Conservation (phyloP, 2,329 filamentous ascomycete genomes). For the Fusarium sp. region DNA sequence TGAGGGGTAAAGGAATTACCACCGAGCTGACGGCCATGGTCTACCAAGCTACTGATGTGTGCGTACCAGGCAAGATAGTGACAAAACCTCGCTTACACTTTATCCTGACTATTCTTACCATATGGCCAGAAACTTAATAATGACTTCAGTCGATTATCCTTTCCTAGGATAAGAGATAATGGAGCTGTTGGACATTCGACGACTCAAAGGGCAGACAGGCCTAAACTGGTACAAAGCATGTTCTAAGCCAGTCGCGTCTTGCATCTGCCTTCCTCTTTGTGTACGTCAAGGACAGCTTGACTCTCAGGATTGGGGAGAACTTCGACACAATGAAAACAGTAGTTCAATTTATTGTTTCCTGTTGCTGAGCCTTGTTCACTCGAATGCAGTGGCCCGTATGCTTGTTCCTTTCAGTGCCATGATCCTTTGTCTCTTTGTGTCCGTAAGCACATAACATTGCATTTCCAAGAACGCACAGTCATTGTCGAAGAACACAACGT, state of each 20-base stretch:
- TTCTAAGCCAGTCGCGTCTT: background rate
- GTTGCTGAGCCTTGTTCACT: background rate
- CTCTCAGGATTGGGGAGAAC: background rate
- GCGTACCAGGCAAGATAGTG: too few relatives aligned
- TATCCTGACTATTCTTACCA: too few relatives aligned
- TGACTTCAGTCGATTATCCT: too few relatives aligned
- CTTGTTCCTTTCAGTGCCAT: too few relatives aligned
- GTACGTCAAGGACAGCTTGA: background rate
- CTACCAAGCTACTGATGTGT: too few relatives aligned
- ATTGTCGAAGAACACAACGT: fast-evolving
- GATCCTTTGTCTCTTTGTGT: background rate
- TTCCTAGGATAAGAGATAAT: too few relatives aligned
- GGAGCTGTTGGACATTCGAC: too few relatives aligned
- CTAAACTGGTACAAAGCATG: background rate
- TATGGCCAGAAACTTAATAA: too few relatives aligned
- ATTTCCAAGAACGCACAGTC: background rate
- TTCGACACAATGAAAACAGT: background rate
- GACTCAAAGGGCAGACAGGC: background rate
- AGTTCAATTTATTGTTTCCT: background rate
- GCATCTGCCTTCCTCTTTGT: background rate
- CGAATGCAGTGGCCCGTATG: too few relatives aligned
- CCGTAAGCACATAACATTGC: background rate
- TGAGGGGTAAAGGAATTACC: background rate
- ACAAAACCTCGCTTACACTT: too few relatives aligned
- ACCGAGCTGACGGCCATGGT: background rate